phyloP scores from a whole-genome alignment of 2,329 filamentous ascomycete genomes.

The Ceratocystis variospora region DNA sequence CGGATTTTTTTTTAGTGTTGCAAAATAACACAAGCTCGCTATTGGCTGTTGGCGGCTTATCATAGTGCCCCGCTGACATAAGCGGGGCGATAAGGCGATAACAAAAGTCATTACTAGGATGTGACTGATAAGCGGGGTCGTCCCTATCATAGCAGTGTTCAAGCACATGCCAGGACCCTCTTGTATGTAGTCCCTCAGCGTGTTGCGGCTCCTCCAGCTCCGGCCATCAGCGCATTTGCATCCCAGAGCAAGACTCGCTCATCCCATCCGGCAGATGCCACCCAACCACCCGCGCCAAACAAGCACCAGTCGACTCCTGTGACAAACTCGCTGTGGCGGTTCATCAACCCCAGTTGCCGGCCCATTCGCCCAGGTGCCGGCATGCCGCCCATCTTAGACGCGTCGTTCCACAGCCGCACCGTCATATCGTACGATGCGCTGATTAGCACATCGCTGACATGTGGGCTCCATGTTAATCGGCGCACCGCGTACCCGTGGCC shows the following conservation, averaged over 20 bases:
- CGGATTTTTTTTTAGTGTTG: background rate
- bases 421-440: conserved; percentile 98
- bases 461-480: conserved; percentile 79
- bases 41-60: conserved; percentile 10
- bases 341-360: conserved; percentile 73
- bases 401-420: conserved; percentile 84
- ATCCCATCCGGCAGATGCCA: conserved; percentile 88
- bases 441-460: conserved; percentile 74
- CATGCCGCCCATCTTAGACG: conserved; percentile 28
- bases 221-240: conserved; percentile 39
- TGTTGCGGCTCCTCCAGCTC: background rate
- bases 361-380: conserved; percentile 35
- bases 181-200: too few relatives aligned
- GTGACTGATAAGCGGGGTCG: background rate
- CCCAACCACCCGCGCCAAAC: conserved; percentile 91
- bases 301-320: conserved; percentile 97
- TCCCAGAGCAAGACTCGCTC: conserved; percentile 88
- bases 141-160: background rate
- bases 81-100: conserved; percentile 7
- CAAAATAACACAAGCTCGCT: background rate
- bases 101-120: background rate
- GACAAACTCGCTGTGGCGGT: conserved; percentile 84
- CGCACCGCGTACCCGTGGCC: conserved; percentile 89
- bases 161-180: background rate
- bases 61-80: conserved; percentile 11